Evolutionary conservation across 371 early-diverging fungal genomes (phyloP), one percentile per base, ranked within the genome.

Genomic region (Apophysomyces sp.): DNA sequence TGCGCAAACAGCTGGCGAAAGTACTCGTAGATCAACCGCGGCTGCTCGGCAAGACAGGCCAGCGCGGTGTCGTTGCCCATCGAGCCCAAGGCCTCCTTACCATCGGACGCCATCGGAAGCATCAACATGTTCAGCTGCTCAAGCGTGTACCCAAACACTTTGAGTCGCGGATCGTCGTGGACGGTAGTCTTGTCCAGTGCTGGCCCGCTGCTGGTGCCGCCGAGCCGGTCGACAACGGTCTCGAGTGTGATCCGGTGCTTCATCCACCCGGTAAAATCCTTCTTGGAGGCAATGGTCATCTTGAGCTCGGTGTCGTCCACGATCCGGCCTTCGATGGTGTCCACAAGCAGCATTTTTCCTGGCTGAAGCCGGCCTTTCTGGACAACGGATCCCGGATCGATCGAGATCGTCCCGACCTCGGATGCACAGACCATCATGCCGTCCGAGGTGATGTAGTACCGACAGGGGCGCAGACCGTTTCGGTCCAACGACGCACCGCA

Each of bases 1-100:
- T 97, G 97, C 28, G 97, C 97, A 65, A 97, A 97, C 21, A 96
- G 81, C 78, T 97, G 92, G 31, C 95, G 87, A 80, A 97, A 94
- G 80, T 96, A 97, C 62, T 97, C 95, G 74, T 90, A 97, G 55
- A 92, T 79, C 56, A 92, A 81, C 51, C 94, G 90, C 27, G 95
- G 95, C 65, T 92, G 84, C 29, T 79, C 80, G 24, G 94, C 86
- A 44, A 97, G 76, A 81, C 96, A 97, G 4, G 97, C 95, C 26
- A 97, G 85, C 21, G 95, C 92, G 2, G 89, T 85, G 73, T 97
- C 97, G 73, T 92, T 93, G 69, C 97, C 97, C 97, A 96, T 97
- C 32, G 95, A 95, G 18, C 97, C 97, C 44, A 97, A 83, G 29
- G 96, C 92, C 73, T 97, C 97, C 77, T 97, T 96, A 49, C 95